phyloP scores from a whole-genome alignment of 495 filamentous ascomycete genomes.

The Aspergillus bertholletiae region DNA sequence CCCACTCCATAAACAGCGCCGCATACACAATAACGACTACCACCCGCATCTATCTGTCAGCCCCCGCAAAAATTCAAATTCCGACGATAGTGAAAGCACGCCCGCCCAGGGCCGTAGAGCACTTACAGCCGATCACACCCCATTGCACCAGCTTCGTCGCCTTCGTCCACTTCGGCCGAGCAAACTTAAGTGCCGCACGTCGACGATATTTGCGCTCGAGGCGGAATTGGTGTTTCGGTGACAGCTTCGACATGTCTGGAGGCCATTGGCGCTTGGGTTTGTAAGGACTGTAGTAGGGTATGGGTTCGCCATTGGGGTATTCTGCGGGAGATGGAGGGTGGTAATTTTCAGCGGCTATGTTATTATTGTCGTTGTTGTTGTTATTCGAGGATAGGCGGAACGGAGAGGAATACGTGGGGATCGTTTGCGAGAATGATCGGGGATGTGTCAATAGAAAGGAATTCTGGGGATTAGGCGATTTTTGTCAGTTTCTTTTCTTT shows the following conservation, averaged over 20 bases:
- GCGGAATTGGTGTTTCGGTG: slow-evolving; percentile 77
- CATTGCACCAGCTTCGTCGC: slow-evolving; percentile 67
- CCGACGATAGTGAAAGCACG: no score
- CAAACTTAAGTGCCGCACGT: slow-evolving; percentile 66
- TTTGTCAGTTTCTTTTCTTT: no score
- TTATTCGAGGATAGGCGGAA: slow-evolving; percentile 38
- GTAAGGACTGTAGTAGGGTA: slow-evolving; percentile 52
- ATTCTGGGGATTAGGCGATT: slow-evolving; percentile 3
- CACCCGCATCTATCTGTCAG: slow-evolving; percentile 10
- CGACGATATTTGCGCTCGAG: slow-evolving; percentile 62
- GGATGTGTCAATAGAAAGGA: background rate
- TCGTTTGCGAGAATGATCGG: slow-evolving; percentile 14
- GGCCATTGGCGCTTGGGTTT: slow-evolving; percentile 89
- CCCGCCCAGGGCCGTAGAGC: background rate
- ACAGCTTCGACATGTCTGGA: slow-evolving; percentile 81
- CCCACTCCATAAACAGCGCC: slow-evolving; percentile 77
- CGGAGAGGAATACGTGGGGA: slow-evolving; percentile 22
- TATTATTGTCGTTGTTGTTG: no score
- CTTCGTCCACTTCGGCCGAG: slow-evolving; percentile 72
- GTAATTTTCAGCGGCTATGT: slow-evolving; percentile 8
- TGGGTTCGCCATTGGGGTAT: background rate
- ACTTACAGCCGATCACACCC: slow-evolving; percentile 60
- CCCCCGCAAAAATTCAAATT: background rate
- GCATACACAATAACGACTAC: slow-evolving; percentile 68
- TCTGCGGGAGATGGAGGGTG: background rate